These are phyloP conservation scores for Thalassiosira mediterranea DNA, from an alignment of 352 stramenopile species.

Conservation along the genomic window DNA sequence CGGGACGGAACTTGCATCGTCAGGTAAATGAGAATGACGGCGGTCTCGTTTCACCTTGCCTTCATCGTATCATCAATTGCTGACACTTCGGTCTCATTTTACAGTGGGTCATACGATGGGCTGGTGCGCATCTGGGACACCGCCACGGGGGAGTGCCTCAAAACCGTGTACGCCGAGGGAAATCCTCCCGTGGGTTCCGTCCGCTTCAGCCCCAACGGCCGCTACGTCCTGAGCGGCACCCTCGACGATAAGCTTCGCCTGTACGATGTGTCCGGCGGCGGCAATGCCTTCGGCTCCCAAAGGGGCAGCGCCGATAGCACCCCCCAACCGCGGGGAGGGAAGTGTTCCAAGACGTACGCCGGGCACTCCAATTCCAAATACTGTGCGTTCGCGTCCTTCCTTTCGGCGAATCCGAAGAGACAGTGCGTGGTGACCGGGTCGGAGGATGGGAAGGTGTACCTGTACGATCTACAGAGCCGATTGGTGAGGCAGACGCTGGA, in stretches of 20 bases:
- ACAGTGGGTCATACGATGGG: slow-evolving; percentile 76
- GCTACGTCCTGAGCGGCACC: slow-evolving; percentile 90
- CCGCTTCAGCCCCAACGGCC: slow-evolving; percentile 92
- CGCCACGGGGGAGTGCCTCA: slow-evolving; percentile 93
- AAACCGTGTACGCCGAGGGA: slow-evolving; percentile 87
- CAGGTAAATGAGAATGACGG: slow-evolving; percentile 56
- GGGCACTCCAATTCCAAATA: slow-evolving; percentile 81
- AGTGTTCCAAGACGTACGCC: slow-evolving; percentile 51
- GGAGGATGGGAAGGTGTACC: slow-evolving; percentile 90
- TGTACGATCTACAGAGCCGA: slow-evolving; percentile 91
- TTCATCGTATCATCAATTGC: too few relatives aligned
- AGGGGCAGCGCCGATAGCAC: background rate
- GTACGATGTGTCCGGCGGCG: slow-evolving; percentile 82
- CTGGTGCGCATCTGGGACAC: slow-evolving; percentile 94
- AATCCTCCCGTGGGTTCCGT: slow-evolving; percentile 89
- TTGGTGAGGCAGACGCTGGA: slow-evolving; percentile 83
- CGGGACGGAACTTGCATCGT: slow-evolving; percentile 92
- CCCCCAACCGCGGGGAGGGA: slow-evolving; percentile 26
- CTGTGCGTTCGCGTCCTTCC: slow-evolving; percentile 88
- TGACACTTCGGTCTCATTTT: too few relatives aligned
- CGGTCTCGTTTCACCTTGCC: too few relatives aligned
- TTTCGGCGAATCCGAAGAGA: slow-evolving; percentile 68
- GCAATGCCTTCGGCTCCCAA: background rate
- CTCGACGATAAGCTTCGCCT: slow-evolving; percentile 91
- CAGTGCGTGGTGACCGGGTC: slow-evolving; percentile 89